A percentile compares a stretch with the other conserved stretches of the same genome.
These are phyloP conservation scores for Blastobotrys buckinghamii DNA, from an alignment of 1,139 yeast genomes.

Conservation along the genomic window DNA sequence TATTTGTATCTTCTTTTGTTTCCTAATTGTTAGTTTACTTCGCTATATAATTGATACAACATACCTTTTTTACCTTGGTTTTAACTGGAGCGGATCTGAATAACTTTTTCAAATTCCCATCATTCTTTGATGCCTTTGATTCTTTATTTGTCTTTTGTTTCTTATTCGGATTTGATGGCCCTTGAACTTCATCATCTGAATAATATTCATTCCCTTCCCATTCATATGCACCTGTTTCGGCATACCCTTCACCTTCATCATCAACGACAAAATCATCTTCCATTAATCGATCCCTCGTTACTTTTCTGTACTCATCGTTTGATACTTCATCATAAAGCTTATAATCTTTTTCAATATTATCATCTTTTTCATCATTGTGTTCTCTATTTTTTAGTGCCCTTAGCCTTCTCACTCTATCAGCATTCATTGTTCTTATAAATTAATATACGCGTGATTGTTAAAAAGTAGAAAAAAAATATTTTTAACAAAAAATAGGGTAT, in stretches of 20 bases:
- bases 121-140: slow-evolving; percentile 15
- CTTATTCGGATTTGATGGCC: slow-evolving; percentile 29
- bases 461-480: no score
- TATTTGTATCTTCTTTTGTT: not conserved
- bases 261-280: slow-evolving; percentile 93
- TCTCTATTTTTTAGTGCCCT: slow-evolving; percentile 8
- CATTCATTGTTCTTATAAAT: slow-evolving; percentile 6
- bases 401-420: slow-evolving; percentile 11
- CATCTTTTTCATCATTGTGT: slow-evolving; percentile 3
- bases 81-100: slow-evolving; percentile 23
- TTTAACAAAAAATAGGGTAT: no score
- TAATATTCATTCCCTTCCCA: slow-evolving; percentile 63
- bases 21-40: not conserved
- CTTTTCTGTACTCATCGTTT: slow-evolving; percentile 68
- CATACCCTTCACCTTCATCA: slow-evolving; percentile 86
- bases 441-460: not conserved
- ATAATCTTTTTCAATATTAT: slow-evolving; percentile 27
- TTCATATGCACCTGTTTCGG: slow-evolving; percentile 86
- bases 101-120: slow-evolving; percentile 19
- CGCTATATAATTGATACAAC: not conserved
- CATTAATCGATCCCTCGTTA: slow-evolving; percentile 71
- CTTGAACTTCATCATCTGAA: slow-evolving; percentile 46
- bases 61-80: slow-evolving; percentile 14
- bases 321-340: slow-evolving; percentile 83
- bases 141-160: slow-evolving; percentile 32